Conservation (phyloP, 192 early-diverging fungal species). For the Gigaspora rosea region DNA sequence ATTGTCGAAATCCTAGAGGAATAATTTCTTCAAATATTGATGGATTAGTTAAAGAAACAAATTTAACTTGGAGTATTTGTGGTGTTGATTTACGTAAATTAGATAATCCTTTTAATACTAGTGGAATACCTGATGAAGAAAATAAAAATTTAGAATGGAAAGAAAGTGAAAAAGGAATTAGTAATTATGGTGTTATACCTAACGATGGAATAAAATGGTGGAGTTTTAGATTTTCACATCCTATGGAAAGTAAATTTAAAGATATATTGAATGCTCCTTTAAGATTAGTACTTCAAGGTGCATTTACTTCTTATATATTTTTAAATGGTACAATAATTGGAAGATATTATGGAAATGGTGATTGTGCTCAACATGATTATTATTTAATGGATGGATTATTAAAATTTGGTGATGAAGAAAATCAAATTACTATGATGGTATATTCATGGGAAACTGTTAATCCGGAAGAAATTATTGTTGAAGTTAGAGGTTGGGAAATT, state of each 20-base stretch:
- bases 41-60: constrained; percentile 52
- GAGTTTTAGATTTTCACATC: constrained; percentile 34
- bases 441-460: constrained; percentile 43
- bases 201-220: constrained; percentile 43
- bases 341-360: constrained; percentile 70
- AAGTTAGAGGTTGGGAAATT: constrained; percentile 32
- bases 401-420: constrained; percentile 34
- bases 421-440: constrained; percentile 50
- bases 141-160: constrained; percentile 45
- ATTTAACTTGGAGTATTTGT: constrained; percentile 66
- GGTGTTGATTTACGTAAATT: constrained; percentile 75
- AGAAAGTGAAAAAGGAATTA: constrained; percentile 24
- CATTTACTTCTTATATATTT: constrained; percentile 66
- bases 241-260: not conserved
- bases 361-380: constrained; percentile 69
- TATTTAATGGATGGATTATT: constrained; percentile 61
- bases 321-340: constrained; percentile 69
- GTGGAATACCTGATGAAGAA: constrained; percentile 81
- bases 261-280: constrained; percentile 53
- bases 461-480: constrained; percentile 12
- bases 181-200: constrained; percentile 25
- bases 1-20: constrained; percentile 74
- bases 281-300: constrained; percentile 65
- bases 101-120: constrained; percentile 58
- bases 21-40: constrained; percentile 63